These are phyloP conservation scores for Crithidia fasciculata DNA, from an alignment of 208 protist species.

Conservation along the genomic window DNA sequence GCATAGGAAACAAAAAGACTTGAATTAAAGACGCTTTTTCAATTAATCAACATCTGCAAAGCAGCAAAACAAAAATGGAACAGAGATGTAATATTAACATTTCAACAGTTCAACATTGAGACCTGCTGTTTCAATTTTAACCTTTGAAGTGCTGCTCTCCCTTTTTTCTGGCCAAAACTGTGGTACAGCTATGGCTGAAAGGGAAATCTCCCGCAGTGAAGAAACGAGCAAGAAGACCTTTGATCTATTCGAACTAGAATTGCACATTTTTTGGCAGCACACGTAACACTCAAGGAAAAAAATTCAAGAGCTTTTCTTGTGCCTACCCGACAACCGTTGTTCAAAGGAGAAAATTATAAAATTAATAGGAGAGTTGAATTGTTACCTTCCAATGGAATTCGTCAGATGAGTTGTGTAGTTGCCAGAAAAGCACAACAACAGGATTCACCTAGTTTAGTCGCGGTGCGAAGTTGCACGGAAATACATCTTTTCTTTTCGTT, in stretches of 20 bases:
- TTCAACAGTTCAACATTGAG: background rate
- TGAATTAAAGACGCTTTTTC: background rate
- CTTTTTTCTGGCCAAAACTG: background rate
- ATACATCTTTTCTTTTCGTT: too few relatives aligned
- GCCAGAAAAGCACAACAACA: too few relatives aligned
- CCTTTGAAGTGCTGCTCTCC: background rate
- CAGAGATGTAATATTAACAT: background rate
- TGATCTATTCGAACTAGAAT: background rate
- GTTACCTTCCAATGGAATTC: too few relatives aligned
- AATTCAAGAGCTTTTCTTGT: background rate
- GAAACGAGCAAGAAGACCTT: background rate
- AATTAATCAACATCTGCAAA: slow-evolving; percentile 11
- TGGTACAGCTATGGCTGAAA: too few relatives aligned
- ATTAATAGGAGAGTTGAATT: background rate
- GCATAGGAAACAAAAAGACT: slow-evolving; percentile 18
- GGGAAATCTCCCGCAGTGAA: too few relatives aligned
- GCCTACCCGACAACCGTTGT: background rate
- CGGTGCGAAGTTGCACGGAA: too few relatives aligned
- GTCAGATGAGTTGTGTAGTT: too few relatives aligned
- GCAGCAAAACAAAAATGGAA: slow-evolving; percentile 8
- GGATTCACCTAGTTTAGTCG: too few relatives aligned
- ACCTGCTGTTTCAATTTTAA: background rate
- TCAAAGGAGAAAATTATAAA: background rate
- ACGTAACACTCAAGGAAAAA: too few relatives aligned
- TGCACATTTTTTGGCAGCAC: background rate